Conservation (phyloP, 495 filamentous ascomycete species). For the Penicillium coprophilum region DNA sequence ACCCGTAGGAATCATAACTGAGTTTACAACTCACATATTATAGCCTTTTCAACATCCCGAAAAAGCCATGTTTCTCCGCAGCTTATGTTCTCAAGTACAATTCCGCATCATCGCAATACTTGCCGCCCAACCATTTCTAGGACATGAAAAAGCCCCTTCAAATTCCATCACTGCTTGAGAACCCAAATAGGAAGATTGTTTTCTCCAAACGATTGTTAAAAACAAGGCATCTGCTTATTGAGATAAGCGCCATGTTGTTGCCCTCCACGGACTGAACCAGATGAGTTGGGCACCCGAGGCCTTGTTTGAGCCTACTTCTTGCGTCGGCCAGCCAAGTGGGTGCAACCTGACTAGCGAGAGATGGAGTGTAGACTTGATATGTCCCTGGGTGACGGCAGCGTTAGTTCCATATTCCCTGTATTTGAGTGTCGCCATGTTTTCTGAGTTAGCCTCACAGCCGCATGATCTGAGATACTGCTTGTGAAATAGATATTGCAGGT, state of each 20-base stretch:
- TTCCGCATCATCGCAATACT: slow-evolving; percentile 36
- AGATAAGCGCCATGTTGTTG: slow-evolving; percentile 41
- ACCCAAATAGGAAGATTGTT: slow-evolving; percentile 39
- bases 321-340: too few relatives aligned
- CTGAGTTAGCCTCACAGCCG: not conserved
- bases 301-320: slow-evolving; percentile 9
- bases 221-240: slow-evolving; percentile 47
- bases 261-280: slow-evolving; percentile 44
- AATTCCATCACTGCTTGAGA: slow-evolving; percentile 44
- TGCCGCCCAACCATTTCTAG: slow-evolving; percentile 31
- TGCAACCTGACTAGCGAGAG: too few relatives aligned
- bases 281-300: slow-evolving; percentile 25
- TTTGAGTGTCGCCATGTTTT: not conserved
- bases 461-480: not conserved
- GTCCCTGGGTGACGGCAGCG: too few relatives aligned
- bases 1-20: not conserved
- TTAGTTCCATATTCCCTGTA: not conserved
- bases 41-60: too few relatives aligned
- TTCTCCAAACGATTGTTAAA: slow-evolving; percentile 52
- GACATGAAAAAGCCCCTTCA: slow-evolving; percentile 30
- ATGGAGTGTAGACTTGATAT: too few relatives aligned
- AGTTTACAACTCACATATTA: not conserved
- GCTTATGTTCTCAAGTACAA: slow-evolving; percentile 18
- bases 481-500: not conserved
- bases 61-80: not conserved